Conservation (phyloP, 208 protist species). For the Leishmania mexicana region DNA sequence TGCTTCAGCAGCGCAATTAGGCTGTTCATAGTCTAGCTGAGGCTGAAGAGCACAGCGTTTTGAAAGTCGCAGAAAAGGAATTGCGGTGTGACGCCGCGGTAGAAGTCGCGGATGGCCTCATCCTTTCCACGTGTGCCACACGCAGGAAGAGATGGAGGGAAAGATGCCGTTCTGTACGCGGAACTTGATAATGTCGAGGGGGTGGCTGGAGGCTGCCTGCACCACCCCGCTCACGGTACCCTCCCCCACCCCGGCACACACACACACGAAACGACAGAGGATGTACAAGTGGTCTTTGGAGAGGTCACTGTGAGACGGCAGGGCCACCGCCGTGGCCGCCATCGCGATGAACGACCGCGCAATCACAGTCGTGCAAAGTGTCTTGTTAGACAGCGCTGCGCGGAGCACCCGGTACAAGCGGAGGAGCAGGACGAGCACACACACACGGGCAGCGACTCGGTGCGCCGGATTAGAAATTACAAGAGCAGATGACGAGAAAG, state of each 20-base stretch:
- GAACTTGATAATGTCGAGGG: conserved; percentile 77
- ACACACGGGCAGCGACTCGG: neutral
- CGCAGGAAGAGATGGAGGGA: conserved; percentile 47
- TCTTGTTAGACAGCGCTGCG: no score
- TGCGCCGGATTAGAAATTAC: neutral
- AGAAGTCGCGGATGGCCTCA: conserved; percentile 69
- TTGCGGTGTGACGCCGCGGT: conserved; percentile 57
- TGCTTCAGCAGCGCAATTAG: conserved; percentile 43
- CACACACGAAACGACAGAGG: conserved; percentile 39
- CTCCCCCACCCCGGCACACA: conserved; percentile 17
- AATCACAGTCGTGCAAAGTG: neutral
- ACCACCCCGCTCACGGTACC: conserved; percentile 65
- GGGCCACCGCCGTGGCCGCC: neutral
- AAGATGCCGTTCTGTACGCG: conserved; percentile 69
- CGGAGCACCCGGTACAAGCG: neutral
- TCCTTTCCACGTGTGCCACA: conserved; percentile 39
- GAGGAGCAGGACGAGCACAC: neutral
- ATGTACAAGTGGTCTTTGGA: conserved; percentile 37
- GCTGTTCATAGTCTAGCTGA: conserved; percentile 69
- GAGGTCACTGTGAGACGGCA: conserved; percentile 1
- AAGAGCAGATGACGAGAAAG: neutral
- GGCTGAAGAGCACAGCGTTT: conserved; percentile 74
- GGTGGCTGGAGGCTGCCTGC: conserved; percentile 68
- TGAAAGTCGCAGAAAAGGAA: conserved; percentile 62
- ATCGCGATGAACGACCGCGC: neutral